These are phyloP conservation scores for Leptosphaerulina australis DNA, from an alignment of 2,329 filamentous ascomycete genomes.

Conservation along the genomic window DNA sequence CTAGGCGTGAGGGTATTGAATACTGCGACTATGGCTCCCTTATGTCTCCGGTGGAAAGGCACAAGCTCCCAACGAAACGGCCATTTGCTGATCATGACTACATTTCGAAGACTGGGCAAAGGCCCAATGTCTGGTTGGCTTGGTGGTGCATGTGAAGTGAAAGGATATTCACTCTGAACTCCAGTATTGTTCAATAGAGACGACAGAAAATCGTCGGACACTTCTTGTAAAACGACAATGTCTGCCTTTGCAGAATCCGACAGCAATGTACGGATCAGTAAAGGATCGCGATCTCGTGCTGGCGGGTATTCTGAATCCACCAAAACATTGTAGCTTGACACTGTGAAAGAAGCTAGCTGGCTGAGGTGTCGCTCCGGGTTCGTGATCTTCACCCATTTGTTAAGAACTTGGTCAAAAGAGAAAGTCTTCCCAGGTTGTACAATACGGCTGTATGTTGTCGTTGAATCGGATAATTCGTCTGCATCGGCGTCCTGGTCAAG, in stretches of 20 bases:
- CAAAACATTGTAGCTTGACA: conserved; percentile 55
- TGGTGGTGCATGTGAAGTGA: conserved; percentile 64
- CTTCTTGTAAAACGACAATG: conserved; percentile 62
- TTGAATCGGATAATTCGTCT: background rate
- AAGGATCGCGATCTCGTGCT: conserved; percentile 45
- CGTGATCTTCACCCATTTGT: conserved; percentile 31
- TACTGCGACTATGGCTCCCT: conserved; percentile 60
- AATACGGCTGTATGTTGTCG: conserved; percentile 14
- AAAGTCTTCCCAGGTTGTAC: conserved; percentile 40
- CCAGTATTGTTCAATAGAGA: conserved; percentile 57
- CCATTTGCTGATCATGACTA: conserved; percentile 64
- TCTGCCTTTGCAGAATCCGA: conserved; percentile 44
- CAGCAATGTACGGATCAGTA: conserved; percentile 46
- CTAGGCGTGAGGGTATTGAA: conserved; percentile 48
- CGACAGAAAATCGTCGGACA: conserved; percentile 67
- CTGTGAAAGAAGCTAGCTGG: conserved; percentile 27
- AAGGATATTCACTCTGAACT: conserved; percentile 60
- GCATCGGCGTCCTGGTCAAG: conserved; percentile 11
- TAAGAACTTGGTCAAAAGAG: conserved; percentile 30
- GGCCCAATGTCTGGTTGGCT: conserved; percentile 59
- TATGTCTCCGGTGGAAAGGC: conserved; percentile 62
- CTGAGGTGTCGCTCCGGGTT: background rate
- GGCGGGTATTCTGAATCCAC: conserved; percentile 49
- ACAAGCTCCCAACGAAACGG: conserved; percentile 63
- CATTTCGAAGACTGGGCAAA: conserved; percentile 65